Percentiles rank a stretch among this genome's conserved stretches.
phyloP scores from a whole-genome alignment of 768 basidiomycete species.

The Naganishia vaughanmartiniae region DNA sequence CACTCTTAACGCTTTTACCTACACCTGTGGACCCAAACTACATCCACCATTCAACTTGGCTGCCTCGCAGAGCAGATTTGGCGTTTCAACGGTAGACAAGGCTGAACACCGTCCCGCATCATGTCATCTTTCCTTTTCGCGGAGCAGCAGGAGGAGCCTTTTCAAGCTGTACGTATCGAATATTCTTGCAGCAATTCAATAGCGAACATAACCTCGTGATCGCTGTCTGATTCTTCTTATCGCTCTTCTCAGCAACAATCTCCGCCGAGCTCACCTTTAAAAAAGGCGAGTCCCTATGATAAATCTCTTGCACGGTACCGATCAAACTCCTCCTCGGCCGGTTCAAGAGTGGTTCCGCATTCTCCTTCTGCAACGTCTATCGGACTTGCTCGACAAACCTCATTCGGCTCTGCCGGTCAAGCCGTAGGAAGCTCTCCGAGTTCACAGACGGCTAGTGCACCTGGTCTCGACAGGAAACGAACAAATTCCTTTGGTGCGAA shows the following conservation, averaged over 20 bases:
- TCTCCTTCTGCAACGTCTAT: constrained; percentile 3
- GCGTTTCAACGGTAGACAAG: background rate
- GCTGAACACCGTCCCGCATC: background rate
- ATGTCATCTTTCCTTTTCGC: constrained; percentile 19
- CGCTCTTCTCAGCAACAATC: constrained; percentile 16
- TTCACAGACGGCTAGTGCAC: background rate
- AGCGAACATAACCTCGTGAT: background rate
- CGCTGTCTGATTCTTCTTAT: background rate
- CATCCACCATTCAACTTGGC: background rate
- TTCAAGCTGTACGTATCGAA: constrained; percentile 2
- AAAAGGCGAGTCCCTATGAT: constrained; percentile 15
- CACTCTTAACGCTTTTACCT: background rate
- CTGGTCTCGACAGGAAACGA: background rate
- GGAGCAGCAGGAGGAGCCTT: constrained; percentile 22
- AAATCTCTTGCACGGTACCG: constrained; percentile 14
- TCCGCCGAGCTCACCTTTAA: constrained; percentile 4
- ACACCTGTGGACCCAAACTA: background rate
- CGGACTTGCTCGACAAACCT: constrained; percentile 17
- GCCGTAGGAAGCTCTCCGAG: background rate
- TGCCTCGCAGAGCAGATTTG: background rate
- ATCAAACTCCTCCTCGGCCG: constrained; percentile 18
- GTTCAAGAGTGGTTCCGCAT: background rate
- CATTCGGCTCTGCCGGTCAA: constrained; percentile 3
- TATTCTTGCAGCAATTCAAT: background rate
- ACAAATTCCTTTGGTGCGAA: constrained; percentile 7